Evolutionary conservation across 495 filamentous ascomycete genomes (phyloP).

Genomic region (Xanthoparmelia taractica): DNA sequence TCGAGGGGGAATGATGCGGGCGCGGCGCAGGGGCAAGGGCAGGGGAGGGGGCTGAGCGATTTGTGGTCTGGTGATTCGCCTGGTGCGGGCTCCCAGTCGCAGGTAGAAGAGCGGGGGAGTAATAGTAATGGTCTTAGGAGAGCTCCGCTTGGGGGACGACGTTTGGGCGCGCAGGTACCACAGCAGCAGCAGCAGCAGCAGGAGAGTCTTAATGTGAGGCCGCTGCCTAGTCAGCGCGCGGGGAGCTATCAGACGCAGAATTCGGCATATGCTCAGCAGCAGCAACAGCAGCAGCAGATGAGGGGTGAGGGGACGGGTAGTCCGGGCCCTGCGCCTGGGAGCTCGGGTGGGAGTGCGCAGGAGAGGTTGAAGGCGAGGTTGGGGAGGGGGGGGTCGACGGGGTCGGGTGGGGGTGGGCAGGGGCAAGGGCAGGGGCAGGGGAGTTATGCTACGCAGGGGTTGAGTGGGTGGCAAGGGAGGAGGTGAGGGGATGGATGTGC

Average conservation of each 20-base stretch:
- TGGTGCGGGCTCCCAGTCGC: slow-evolving; percentile 30
- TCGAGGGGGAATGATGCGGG: slow-evolving; percentile 23
- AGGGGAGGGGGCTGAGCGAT: slow-evolving; percentile 57
- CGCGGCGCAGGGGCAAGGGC: slow-evolving; percentile 35
- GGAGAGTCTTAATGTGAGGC: slow-evolving; percentile 45
- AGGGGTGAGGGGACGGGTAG: slow-evolving; percentile 41
- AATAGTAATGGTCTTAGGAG: slow-evolving; percentile 50
- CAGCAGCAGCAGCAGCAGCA: slow-evolving; percentile 26
- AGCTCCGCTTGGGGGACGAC: slow-evolving; percentile 26
- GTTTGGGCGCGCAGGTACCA: slow-evolving; percentile 24
- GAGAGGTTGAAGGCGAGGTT: slow-evolving; percentile 60
- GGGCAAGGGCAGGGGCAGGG: slow-evolving; percentile 18
- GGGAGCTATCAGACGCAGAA: slow-evolving; percentile 58
- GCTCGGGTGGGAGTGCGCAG: slow-evolving; percentile 36
- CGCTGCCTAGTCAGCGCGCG: slow-evolving; percentile 60
- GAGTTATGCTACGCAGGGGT: slow-evolving; percentile 23
- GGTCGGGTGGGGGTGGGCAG: slow-evolving; percentile 8
- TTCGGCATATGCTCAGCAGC: slow-evolving; percentile 23
- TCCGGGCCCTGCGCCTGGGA: slow-evolving; percentile 25
- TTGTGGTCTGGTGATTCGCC: slow-evolving; percentile 74
- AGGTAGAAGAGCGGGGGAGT: slow-evolving; percentile 43
- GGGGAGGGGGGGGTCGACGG: slow-evolving; percentile 36
- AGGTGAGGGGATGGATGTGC: background rate
- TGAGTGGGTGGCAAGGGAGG: slow-evolving; percentile 25
- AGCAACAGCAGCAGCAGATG: slow-evolving; percentile 31